phyloP scores from a whole-genome alignment of 441 rosid species.

The Arabidopsis lyrata region DNA sequence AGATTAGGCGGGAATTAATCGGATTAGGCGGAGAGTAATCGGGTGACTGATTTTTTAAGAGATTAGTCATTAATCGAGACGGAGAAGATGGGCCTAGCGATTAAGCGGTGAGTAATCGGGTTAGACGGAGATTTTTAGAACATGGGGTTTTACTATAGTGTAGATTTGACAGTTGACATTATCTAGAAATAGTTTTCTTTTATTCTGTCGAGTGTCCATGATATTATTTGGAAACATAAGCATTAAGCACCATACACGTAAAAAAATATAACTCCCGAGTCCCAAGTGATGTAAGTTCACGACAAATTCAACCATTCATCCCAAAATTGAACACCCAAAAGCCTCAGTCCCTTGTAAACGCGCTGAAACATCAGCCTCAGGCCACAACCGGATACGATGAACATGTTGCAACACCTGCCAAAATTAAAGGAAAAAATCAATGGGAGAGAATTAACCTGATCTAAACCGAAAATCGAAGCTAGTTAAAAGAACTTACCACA shows the following conservation, averaged over 20 bases:
- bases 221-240: no score
- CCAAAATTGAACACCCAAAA: constrained; percentile 2
- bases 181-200: no score
- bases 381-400: constrained; percentile 88
- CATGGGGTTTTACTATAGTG: no score
- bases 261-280: neutral
- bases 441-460: neutral
- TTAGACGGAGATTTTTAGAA: no score
- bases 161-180: no score
- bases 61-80: no score
- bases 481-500: constrained; percentile 66
- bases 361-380: constrained; percentile 45
- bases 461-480: neutral
- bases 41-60: no score
- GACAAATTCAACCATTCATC: neutral
- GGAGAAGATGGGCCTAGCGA: no score
- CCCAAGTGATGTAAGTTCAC: neutral
- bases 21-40: no score
- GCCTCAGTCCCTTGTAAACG: neutral
- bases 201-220: no score
- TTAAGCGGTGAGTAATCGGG: no score
- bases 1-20: no score
- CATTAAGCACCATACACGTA: neutral
- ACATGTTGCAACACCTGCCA: constrained; percentile 82
- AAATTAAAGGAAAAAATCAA: constrained; percentile 29